Evolutionary conservation across 805 yeast genomes (phyloP).

Genomic region (Ogataea saltuana): DNA sequence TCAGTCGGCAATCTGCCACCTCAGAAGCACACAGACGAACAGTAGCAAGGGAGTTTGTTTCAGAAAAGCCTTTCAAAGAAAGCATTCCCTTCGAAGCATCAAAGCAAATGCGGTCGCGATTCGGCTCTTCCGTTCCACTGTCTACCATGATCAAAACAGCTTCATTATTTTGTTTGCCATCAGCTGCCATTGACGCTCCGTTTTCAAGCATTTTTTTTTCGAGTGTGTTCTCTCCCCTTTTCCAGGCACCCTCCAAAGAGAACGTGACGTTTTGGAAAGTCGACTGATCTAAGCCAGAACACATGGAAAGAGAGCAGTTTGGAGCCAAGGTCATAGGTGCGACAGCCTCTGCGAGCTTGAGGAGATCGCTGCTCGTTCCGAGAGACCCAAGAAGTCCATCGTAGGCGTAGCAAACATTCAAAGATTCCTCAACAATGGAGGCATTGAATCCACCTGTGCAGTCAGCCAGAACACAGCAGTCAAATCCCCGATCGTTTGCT

Average conservation of each 20-base stretch:
- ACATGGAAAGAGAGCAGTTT: too few relatives aligned
- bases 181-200: background rate
- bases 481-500: constrained; percentile 37
- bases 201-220: background rate
- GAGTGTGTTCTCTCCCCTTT: background rate
- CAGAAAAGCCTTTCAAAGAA: constrained; percentile 9
- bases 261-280: background rate
- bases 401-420: constrained; percentile 19
- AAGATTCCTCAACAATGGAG: constrained; percentile 16
- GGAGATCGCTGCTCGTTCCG: constrained; percentile 11
- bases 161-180: background rate
- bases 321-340: too few relatives aligned
- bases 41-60: constrained; percentile 2
- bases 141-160: background rate
- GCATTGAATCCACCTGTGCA: constrained; percentile 21
- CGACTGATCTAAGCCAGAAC: too few relatives aligned
- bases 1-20: constrained; percentile 4
- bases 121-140: background rate
- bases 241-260: background rate
- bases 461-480: constrained; percentile 24
- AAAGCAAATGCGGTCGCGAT: background rate
- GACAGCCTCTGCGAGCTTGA: constrained; percentile 1
- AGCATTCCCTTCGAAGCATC: constrained; percentile 14
- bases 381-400: constrained; percentile 22
- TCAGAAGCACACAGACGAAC: constrained; percentile 2